These are phyloP conservation scores for Lactarius trivialis DNA, from an alignment of 768 basidiomycete genomes.

Conservation along the genomic window DNA sequence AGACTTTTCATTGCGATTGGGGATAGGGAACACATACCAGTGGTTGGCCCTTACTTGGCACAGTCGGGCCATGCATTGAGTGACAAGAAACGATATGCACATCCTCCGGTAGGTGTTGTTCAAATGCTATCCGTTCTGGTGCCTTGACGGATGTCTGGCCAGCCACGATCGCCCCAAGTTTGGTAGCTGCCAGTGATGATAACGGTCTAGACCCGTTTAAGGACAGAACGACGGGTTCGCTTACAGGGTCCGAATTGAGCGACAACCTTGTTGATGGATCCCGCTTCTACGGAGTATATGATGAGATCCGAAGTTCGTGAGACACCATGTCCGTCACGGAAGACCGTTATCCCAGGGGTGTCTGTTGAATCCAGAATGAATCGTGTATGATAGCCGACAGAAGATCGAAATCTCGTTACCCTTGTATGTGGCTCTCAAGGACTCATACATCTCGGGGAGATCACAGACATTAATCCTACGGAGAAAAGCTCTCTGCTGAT, in stretches of 20 bases:
- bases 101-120: slow-evolving; percentile 78
- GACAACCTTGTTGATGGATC: slow-evolving; percentile 78
- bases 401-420: slow-evolving; percentile 34
- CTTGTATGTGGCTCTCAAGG: slow-evolving; percentile 52
- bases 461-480: slow-evolving; percentile 88
- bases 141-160: slow-evolving; percentile 98
- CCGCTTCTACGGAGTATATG: slow-evolving; percentile 93
- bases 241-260: slow-evolving; percentile 85
- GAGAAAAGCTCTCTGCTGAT: slow-evolving; percentile 10
- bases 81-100: slow-evolving; percentile 89
- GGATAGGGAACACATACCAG: slow-evolving; percentile 46
- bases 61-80: slow-evolving; percentile 89
- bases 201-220: background rate
- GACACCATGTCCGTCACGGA: slow-evolving; percentile 80
- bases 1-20: background rate
- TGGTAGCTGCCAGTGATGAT: slow-evolving; percentile 73
- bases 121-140: slow-evolving; percentile 86
- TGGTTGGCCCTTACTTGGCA: slow-evolving; percentile 84
- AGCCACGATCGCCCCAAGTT: slow-evolving; percentile 83
- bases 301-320: slow-evolving; percentile 88
- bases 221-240: slow-evolving; percentile 28
- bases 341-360: slow-evolving; percentile 55
- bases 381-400: background rate
- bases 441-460: slow-evolving; percentile 62
- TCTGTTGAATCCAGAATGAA: slow-evolving; percentile 31